Evolutionary conservation across 345 rosid species (phyloP).

Genomic region (Ceriops zippeliana): DNA sequence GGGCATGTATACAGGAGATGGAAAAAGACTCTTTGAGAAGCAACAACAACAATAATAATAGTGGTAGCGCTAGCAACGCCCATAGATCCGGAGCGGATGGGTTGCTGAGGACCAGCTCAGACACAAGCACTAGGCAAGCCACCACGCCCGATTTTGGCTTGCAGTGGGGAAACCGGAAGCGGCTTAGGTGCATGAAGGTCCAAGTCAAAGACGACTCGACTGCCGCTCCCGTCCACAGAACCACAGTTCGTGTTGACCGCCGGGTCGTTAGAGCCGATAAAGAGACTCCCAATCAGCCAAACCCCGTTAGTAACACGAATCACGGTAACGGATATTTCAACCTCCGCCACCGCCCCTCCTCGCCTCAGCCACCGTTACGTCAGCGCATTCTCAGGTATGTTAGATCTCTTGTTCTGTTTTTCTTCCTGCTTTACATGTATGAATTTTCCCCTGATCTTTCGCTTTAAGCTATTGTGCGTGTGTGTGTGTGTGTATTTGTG

Average conservation of each 20-base stretch:
- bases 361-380: conserved; percentile 42
- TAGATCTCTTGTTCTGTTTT: not conserved
- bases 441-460: not conserved
- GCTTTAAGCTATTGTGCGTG: too few relatives aligned
- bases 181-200: conserved; percentile 70
- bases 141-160: conserved; percentile 45
- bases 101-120: conserved; percentile 37
- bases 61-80: conserved; percentile 12
- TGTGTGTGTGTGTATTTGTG: too few relatives aligned
- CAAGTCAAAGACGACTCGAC: conserved; percentile 50
- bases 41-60: conserved; percentile 8
- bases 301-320: conserved; percentile 5
- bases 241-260: conserved; percentile 53
- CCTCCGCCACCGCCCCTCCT: conserved; percentile 52
- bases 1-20: conserved; percentile 38
- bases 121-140: conserved; percentile 28
- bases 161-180: conserved; percentile 79
- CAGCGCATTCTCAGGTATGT: conserved; percentile 63
- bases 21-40: conserved; percentile 43
- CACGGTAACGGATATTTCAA: conserved; percentile 40
- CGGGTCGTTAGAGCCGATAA: conserved; percentile 46
- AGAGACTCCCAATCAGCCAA: conserved; percentile 34
- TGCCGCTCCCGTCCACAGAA: conserved; percentile 31
- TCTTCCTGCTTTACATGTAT: not conserved
- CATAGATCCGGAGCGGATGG: conserved; percentile 24